A percentile compares a stretch with the other conserved stretches of the same genome.
Conservation (phyloP, 257 asterid genomes). For the Anisodus acutangulus region DNA sequence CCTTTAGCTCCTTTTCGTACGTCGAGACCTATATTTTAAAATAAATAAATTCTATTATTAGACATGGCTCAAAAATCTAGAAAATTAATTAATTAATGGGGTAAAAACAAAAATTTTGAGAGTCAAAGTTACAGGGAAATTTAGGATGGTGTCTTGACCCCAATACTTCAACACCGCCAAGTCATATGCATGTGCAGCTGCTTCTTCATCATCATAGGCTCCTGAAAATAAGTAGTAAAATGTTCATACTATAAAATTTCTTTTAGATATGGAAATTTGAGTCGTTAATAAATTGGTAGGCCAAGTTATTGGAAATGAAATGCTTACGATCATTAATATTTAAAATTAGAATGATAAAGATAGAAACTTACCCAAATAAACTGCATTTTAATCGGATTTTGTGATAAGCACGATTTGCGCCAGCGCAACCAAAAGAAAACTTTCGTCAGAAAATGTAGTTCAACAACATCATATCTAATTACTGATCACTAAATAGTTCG, state of each 20-base stretch:
- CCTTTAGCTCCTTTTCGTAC: constrained; percentile 71
- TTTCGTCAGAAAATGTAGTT: constrained; percentile 17
- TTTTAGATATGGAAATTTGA: neutral
- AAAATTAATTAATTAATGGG: neutral
- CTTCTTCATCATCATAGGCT: constrained; percentile 91
- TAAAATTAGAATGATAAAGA: constrained; percentile 29
- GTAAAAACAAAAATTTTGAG: neutral
- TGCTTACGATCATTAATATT: neutral
- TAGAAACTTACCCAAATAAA: constrained; percentile 75
- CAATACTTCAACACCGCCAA: constrained; percentile 96
- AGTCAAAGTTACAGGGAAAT: constrained; percentile 69
- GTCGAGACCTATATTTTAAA: constrained; percentile 49
- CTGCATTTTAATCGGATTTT: constrained; percentile 59
- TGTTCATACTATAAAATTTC: neutral
- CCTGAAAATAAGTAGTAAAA: constrained; percentile 47
- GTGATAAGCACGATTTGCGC: constrained; percentile 48
- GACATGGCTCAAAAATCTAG: neutral
- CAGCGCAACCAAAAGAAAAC: constrained; percentile 29
- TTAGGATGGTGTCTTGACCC: constrained; percentile 86
- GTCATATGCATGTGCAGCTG: constrained; percentile 99
- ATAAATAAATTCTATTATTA: neutral
- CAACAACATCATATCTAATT: constrained; percentile 30
- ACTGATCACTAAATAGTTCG: neutral
- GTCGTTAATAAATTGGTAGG: neutral
- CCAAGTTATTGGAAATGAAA: constrained; percentile 21